Evolutionary conservation across 331 rosid species (phyloP).

Genomic region (Cydonia oblonga): DNA sequence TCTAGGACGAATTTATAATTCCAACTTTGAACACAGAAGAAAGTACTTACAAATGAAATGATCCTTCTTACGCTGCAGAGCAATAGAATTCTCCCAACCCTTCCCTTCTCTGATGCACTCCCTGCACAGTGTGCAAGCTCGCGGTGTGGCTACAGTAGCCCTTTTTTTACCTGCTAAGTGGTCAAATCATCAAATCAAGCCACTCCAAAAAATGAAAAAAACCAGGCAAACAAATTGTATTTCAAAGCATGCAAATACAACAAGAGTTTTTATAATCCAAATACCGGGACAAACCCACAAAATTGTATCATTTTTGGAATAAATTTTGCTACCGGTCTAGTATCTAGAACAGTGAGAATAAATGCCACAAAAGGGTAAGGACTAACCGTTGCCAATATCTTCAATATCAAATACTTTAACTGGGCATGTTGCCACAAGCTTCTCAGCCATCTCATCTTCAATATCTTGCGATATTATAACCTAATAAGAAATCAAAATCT

Average conservation of each 20-base stretch:
- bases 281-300: constrained; percentile 6
- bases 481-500: constrained; percentile 21
- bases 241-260: background rate
- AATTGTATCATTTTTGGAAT: background rate
- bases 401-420: constrained; percentile 80
- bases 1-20: background rate
- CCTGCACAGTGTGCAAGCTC: constrained; percentile 85
- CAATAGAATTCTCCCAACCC: constrained; percentile 71
- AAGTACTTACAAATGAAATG: constrained; percentile 87
- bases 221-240: background rate
- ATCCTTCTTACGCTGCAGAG: constrained; percentile 74
- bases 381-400: constrained; percentile 72
- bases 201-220: background rate
- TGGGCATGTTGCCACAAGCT: constrained; percentile 60
- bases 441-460: constrained; percentile 54
- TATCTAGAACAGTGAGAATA: constrained; percentile 2
- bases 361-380: background rate
- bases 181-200: constrained; percentile 9
- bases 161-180: constrained; percentile 50
- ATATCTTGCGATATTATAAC: constrained; percentile 57
- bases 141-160: constrained; percentile 58
- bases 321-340: background rate
- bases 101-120: constrained; percentile 88
- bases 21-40: background rate
- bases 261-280: background rate